Percentiles rank a stretch among this genome's conserved stretches.
These are phyloP conservation scores for Adansonia rubrostipa DNA, from an alignment of 441 rosid species.

Conservation along the genomic window DNA sequence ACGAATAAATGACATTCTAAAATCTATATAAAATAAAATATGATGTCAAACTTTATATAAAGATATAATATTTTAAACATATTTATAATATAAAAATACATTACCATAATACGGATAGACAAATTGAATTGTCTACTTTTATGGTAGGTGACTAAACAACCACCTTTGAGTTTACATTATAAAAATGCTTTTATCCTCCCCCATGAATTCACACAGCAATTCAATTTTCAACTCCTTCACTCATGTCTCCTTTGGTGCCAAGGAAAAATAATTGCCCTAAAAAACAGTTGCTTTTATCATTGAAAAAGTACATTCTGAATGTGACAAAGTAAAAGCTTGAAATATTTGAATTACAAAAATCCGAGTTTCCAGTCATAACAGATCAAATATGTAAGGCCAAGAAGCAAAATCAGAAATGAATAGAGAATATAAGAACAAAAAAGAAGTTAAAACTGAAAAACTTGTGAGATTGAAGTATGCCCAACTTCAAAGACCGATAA, in stretches of 20 bases:
- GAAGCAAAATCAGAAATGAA: not conserved
- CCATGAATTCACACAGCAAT: slow-evolving; percentile 40
- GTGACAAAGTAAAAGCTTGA: slow-evolving; percentile 13
- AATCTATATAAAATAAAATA: no score
- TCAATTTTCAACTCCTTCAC: slow-evolving; percentile 42
- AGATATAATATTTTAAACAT: no score
- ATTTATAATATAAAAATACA: no score
- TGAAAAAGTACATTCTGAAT: slow-evolving; percentile 22
- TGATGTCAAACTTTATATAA: no score
- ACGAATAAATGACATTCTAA: no score
- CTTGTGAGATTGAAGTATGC: slow-evolving; percentile 13
- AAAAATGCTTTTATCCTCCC: slow-evolving; percentile 27
- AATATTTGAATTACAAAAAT: slow-evolving; percentile 27
- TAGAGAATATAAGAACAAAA: not conserved
- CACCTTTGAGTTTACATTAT: slow-evolving; percentile 45
- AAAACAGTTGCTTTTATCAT: slow-evolving; percentile 7
- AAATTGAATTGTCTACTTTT: not conserved
- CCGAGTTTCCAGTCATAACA: slow-evolving; percentile 10
- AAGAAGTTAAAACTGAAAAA: not conserved
- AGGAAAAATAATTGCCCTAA: slow-evolving; percentile 36
- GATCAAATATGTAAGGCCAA: not conserved
- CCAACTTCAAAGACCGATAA: not conserved
- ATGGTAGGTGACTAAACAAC: slow-evolving; percentile 66
- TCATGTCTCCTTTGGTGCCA: slow-evolving; percentile 49
- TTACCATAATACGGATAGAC: no score